Evolutionary conservation across 2,329 filamentous ascomycete genomes (phyloP), one percentile per base, ranked within the genome.

Genomic region (Verticillium alfalfae): DNA sequence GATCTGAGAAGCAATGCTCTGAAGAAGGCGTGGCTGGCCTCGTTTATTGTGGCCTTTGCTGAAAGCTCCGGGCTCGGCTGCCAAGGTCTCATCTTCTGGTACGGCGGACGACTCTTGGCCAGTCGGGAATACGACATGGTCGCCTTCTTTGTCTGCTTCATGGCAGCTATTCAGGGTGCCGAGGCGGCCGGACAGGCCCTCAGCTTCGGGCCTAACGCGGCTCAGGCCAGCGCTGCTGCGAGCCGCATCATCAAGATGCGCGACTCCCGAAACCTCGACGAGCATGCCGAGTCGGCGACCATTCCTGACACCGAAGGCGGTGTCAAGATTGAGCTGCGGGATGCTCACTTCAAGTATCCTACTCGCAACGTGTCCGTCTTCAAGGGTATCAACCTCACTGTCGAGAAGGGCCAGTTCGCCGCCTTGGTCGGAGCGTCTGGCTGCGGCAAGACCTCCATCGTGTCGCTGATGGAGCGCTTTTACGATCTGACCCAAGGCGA

Each of bases 371-470:
- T 81, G 3, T 78, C 81, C 26, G 81, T 89, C 37, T 87, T 88
- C 72, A 80, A 77, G 59, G 82, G 83, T 1, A 74, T 93, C 61
- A 87, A 82, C 68, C 76, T 93, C 63, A 84, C 80, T 6, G 84
- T 92, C 59, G 78, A 86, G 66, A 87, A 86, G 66, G 89, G 88
- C 5, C 86, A 90, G 69, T 91, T 90, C 68, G 87, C 84, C 0
- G 89, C 88, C 1, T 78, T 92, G 1, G 88, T 92, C 5, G 89
- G 89, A 1, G 82, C 88, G 0, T 88, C 86, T 1, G 88, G 88
- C 0, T 89, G 87, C 62, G 89, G 89, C 39, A 91, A 93, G 76
- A 89, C 87, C 0, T 91, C 86, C 16, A 86, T 91, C 54, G 84
- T 94, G 39, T 80, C 82, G 59, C 74, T 89, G 0, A 73, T 89